Conservation (phyloP, 768 basidiomycete species). For the Pholiota molesta region DNA sequence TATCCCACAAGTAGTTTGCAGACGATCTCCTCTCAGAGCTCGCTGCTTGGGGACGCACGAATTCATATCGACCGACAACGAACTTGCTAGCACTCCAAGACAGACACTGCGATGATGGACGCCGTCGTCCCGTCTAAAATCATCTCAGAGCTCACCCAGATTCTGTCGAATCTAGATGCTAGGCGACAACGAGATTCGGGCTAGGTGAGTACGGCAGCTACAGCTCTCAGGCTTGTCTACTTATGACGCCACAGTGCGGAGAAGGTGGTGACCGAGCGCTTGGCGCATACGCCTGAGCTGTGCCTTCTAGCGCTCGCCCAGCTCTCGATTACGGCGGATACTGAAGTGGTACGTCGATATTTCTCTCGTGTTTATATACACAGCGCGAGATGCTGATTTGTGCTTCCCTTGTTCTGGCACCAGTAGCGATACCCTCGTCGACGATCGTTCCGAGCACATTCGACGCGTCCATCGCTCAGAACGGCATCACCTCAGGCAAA, state of each 20-base stretch:
- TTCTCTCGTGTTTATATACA: background rate
- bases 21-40: too few species aligned
- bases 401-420: too few species aligned
- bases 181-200: conserved; percentile 81
- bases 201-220: conserved; percentile 47
- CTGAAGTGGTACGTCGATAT: conserved; percentile 66
- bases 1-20: background rate
- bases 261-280: conserved; percentile 77
- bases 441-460: too few species aligned
- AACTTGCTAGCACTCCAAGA: background rate
- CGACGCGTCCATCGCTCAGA: too few species aligned
- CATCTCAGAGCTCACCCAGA: conserved; percentile 76
- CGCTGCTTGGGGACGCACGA: background rate
- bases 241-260: conserved; percentile 53
- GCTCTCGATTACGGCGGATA: conserved; percentile 76
- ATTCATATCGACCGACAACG: background rate
- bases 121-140: conserved; percentile 66
- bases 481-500: too few species aligned
- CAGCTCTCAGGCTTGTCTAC: too few species aligned
- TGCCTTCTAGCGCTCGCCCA: conserved; percentile 80
- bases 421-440: too few species aligned
- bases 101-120: conserved; percentile 36
- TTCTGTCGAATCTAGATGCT: conserved; percentile 83
- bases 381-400: too few species aligned
- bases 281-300: conserved; percentile 76